Evolutionary conservation across 257 asterid species (phyloP), one percentile per base, ranked within the genome.

Genomic region (Ophiorrhiza pumila): DNA sequence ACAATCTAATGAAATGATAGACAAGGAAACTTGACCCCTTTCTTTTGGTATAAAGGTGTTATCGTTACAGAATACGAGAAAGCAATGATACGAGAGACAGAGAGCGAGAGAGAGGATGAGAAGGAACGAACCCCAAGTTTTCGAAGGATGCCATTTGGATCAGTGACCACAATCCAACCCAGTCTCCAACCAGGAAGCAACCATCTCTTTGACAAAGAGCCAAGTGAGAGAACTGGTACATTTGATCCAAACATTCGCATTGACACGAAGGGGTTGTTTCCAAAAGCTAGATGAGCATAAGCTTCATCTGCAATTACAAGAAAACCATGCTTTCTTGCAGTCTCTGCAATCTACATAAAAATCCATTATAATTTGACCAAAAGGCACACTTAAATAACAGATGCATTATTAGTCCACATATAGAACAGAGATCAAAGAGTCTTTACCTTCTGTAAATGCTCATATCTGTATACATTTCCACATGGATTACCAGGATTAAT

Each of bases 401-500:
- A 43, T 62, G n/a, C 62, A 69, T 56, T 55, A 6, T 55, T n/a
- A 34, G 37, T 32, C n/a, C 70, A 2, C 39, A 57, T 11, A 59
- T n/a, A n/a, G n/a, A n/a, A n/a, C n/a, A 71, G 41, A 15, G 41
- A 34, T n/a, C 29, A n/a, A 13, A 1, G 4, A 35, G 25, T 34
- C 2, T 25, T 58, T 39, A 91, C 97, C 91, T 87, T 84, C 18
- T 82, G 81, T 75, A 91, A 69, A 78, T 88, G 97, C 46, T 85
- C 85, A 52, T 37, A 50, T 25, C 76, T 61, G 85, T 75, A 87
- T 68, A 91, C 91, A 83, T 71, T 87, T 60, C 96, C 97, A 83
- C 93, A 85, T 0, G 97, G 97, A 77, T 88, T 91, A 27, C 96
- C 93, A 1, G 97, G 96, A 74, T 91, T 91, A 76, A 82, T 77